Conservation (phyloP, 2,329 filamentous ascomycete species). For the Dryadomyces quercivorus region DNA sequence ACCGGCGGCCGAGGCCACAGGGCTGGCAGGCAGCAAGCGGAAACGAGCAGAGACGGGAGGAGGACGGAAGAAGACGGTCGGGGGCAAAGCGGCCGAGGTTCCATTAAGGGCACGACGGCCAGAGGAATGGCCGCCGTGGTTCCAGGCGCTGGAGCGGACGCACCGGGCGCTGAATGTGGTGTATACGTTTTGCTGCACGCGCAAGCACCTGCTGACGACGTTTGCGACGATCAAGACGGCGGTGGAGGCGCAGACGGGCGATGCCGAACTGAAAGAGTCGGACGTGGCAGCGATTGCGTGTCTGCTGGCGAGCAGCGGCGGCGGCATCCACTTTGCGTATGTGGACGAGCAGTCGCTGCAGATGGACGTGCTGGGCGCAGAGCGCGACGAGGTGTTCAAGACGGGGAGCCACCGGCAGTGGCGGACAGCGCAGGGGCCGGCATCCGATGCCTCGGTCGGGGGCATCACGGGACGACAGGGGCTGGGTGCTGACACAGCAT, state of each 20-base stretch:
- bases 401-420: conserved; percentile 32
- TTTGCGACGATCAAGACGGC: conserved; percentile 77
- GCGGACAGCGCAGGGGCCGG: conserved; percentile 27
- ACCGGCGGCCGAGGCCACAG: background rate
- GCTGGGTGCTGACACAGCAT: conserved; percentile 16
- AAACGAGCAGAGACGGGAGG: background rate
- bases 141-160: conserved; percentile 61
- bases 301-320: conserved; percentile 4
- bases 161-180: conserved; percentile 84
- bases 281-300: conserved; percentile 76
- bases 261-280: conserved; percentile 46
- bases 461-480: conserved; percentile 38
- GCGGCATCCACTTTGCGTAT: conserved; percentile 69
- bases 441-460: conserved; percentile 44
- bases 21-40: background rate
- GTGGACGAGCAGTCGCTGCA: conserved; percentile 76
- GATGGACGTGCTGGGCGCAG: conserved; percentile 61
- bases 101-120: background rate
- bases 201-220: conserved; percentile 85
- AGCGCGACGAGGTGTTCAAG: conserved; percentile 52
- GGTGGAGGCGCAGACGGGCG: conserved; percentile 72
- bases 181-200: conserved; percentile 87
- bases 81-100: background rate
- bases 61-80: background rate
- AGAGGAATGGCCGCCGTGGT: conserved; percentile 57